These are phyloP conservation scores for Arthrobotrys entomopaga DNA, from an alignment of 2,329 filamentous ascomycete genomes.

Conservation along the genomic window DNA sequence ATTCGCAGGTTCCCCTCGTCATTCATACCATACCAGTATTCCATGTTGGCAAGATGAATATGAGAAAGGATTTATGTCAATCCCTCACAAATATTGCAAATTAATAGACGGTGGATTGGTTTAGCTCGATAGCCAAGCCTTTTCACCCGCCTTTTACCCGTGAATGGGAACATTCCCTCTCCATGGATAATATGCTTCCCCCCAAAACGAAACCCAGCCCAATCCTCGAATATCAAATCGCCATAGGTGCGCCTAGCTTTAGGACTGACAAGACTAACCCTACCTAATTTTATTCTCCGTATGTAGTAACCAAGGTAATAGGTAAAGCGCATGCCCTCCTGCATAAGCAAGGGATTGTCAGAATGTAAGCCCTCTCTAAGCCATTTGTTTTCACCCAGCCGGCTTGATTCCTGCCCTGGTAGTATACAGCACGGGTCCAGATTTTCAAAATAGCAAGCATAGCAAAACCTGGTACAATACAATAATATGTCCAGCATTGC, in stretches of 20 bases:
- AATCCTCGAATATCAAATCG: conserved; percentile 17
- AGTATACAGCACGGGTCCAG: neutral
- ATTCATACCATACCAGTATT: too few species aligned
- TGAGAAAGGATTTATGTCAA: too few species aligned
- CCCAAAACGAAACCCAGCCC: conserved; percentile 13
- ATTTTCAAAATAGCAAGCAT: neutral
- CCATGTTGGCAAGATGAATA: too few species aligned
- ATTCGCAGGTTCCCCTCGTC: too few species aligned
- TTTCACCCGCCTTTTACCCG: conserved; percentile 40
- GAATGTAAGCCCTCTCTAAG: conserved; percentile 61
- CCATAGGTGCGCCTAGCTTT: conserved; percentile 10
- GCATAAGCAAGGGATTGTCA: conserved; percentile 78
- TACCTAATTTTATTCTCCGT: conserved; percentile 32
- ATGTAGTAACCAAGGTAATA: conserved; percentile 67
- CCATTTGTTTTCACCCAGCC: neutral
- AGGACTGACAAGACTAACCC: conserved; percentile 5
- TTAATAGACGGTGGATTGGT: neutral
- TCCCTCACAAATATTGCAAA: too few species aligned
- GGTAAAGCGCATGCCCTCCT: conserved; percentile 85
- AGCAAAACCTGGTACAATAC: too few species aligned
- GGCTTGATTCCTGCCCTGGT: neutral
- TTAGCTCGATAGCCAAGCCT: conserved; percentile 7
- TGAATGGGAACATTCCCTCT: conserved; percentile 10
- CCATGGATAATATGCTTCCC: conserved; percentile 28
- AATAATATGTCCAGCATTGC: too few species aligned